Conservation (phyloP, 345 rosid species). For the Gossypium raimondii region DNA sequence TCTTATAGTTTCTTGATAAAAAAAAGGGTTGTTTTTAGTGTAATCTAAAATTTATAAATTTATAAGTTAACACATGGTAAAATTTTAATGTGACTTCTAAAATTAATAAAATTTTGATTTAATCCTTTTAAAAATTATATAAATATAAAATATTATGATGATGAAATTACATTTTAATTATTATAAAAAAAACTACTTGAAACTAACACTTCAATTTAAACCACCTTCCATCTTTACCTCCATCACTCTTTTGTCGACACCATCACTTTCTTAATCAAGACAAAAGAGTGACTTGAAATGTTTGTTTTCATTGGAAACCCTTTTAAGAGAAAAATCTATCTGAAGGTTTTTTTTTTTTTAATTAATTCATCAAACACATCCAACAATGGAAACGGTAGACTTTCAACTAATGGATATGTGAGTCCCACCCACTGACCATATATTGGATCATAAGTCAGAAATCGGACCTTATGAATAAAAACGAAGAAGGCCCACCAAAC, state of each 20-base stretch:
- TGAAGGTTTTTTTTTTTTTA: neutral
- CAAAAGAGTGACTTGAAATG: slow-evolving; percentile 4
- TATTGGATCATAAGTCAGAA: neutral
- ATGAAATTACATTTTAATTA: too few species aligned
- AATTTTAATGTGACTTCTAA: too few species aligned
- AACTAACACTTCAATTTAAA: neutral
- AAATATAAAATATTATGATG: too few species aligned
- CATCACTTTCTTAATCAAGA: neutral
- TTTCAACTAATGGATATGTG: neutral
- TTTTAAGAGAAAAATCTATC: neutral
- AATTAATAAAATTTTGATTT: too few species aligned
- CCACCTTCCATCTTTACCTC: neutral
- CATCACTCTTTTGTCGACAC: neutral
- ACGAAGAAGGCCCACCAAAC: neutral
- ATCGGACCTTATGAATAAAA: too few species aligned
- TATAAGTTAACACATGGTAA: too few species aligned
- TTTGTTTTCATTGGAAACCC: neutral
- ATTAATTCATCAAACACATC: neutral
- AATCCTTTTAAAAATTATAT: too few species aligned
- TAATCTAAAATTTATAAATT: too few species aligned
- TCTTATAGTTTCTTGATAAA: too few species aligned
- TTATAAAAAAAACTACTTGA: too few species aligned
- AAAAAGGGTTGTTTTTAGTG: too few species aligned
- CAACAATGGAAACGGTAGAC: neutral
- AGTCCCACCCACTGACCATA: neutral